Percentiles rank a stretch among this genome's conserved stretches.
These are phyloP conservation scores for Rhizopogon vinicolor DNA, from an alignment of 768 basidiomycete species.

Conservation along the genomic window DNA sequence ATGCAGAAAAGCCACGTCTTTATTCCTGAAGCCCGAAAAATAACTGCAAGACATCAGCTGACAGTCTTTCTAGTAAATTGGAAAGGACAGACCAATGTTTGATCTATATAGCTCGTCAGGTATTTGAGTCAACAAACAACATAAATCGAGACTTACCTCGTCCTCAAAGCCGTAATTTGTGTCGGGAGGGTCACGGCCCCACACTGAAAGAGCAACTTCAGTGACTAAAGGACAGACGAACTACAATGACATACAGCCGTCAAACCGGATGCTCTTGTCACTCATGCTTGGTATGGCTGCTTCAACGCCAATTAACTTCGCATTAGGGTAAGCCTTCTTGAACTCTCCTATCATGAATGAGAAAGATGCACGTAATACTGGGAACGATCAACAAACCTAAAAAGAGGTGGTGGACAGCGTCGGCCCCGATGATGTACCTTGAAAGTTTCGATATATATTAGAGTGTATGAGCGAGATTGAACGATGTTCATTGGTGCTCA, in stretches of 20 bases:
- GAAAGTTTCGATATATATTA: constrained; percentile 1
- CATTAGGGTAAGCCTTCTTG: constrained; percentile 65
- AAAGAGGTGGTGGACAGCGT: constrained; percentile 56
- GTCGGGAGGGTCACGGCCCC: constrained; percentile 57
- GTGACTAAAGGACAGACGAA: neutral
- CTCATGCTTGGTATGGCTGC: constrained; percentile 47
- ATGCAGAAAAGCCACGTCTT: constrained; percentile 84
- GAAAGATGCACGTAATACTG: constrained; percentile 14
- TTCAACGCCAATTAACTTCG: constrained; percentile 67
- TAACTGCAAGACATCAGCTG: constrained; percentile 36
- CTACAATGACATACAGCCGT: constrained; percentile 49
- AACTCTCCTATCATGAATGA: constrained; percentile 42
- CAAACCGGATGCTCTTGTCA: constrained; percentile 50
- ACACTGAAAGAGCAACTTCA: constrained; percentile 30
- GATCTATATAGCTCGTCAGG: constrained; percentile 28
- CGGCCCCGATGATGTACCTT: constrained; percentile 57
- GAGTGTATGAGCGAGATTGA: neutral
- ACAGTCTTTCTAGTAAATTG: neutral
- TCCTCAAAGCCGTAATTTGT: constrained; percentile 78
- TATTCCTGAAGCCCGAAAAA: constrained; percentile 67
- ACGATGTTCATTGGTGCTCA: constrained; percentile 32
- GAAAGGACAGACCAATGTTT: constrained; percentile 39
- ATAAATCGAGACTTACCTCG: constrained; percentile 35
- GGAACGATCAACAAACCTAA: constrained; percentile 35
- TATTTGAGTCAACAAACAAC: neutral